phyloP scores from a whole-genome alignment of 768 basidiomycete species.

The Austroboletus eburneus region DNA sequence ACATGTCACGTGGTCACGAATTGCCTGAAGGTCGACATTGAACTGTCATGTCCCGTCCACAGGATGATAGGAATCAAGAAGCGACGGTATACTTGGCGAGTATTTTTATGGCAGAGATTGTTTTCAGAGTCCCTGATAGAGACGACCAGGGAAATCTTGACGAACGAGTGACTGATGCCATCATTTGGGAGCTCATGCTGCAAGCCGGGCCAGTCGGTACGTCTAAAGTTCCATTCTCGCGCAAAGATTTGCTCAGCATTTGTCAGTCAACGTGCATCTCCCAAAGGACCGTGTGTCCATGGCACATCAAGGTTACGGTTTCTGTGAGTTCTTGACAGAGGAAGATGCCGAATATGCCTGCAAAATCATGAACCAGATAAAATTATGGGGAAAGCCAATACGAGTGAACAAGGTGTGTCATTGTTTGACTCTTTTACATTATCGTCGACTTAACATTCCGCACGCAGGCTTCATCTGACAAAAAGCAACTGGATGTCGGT shows the following conservation, averaged over 20 bases:
- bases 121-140: not conserved
- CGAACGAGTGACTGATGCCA: slow-evolving; percentile 88
- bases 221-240: slow-evolving; percentile 27
- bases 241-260: not conserved
- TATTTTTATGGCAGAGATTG: not conserved
- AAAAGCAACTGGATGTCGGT: slow-evolving; percentile 96
- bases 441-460: slow-evolving; percentile 12
- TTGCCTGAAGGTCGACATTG: too few relatives aligned
- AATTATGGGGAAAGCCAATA: slow-evolving; percentile 97
- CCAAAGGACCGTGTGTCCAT: slow-evolving; percentile 98
- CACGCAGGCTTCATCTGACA: slow-evolving; percentile 88
- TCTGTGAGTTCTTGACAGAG: slow-evolving; percentile 98
- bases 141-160: slow-evolving; percentile 84
- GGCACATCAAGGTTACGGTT: slow-evolving; percentile 98
- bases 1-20: too few relatives aligned
- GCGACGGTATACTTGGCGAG: slow-evolving; percentile 82
- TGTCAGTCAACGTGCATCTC: slow-evolving; percentile 89
- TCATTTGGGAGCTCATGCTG: slow-evolving; percentile 98
- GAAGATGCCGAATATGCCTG: slow-evolving; percentile 99
- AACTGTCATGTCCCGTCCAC: slow-evolving; percentile 44
- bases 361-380: slow-evolving; percentile 99
- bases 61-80: slow-evolving; percentile 89
- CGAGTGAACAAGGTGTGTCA: slow-evolving; percentile 93
- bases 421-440: not conserved
- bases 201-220: slow-evolving; percentile 98